phyloP scores from a whole-genome alignment of 306 rosid genomes.

The Sesbania bispinosa region DNA sequence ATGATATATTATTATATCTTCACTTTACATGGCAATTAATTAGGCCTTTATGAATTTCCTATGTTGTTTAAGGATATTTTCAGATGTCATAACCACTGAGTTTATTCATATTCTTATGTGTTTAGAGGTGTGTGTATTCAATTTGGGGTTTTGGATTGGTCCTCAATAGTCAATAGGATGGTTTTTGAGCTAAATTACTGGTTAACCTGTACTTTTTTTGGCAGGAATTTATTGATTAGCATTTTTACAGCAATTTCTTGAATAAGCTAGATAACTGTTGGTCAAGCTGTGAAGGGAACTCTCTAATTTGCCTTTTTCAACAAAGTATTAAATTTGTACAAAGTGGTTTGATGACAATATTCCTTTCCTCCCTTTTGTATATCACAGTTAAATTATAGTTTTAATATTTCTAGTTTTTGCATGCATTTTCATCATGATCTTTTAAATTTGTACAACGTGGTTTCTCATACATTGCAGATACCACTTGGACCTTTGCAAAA shows the following conservation, averaged over 20 bases:
- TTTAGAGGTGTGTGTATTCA: not conserved
- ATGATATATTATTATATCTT: not conserved
- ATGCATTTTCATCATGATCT: conserved; percentile 10
- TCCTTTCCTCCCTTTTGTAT: not conserved
- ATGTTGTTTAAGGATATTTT: not conserved
- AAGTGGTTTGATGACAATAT: not conserved
- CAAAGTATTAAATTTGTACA: not conserved
- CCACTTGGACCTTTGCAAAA: conserved; percentile 93
- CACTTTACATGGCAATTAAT: not conserved
- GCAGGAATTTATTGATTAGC: conserved; percentile 7
- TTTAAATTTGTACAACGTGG: not conserved
- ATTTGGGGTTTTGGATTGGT: not conserved
- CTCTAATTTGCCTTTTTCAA: not conserved
- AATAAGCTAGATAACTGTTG: not conserved
- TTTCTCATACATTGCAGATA: conserved; percentile 53
- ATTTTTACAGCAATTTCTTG: not conserved
- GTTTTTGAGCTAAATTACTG: not conserved
- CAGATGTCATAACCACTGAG: not conserved
- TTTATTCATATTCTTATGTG: not conserved
- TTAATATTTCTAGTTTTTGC: not conserved
- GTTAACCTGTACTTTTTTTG: not conserved
- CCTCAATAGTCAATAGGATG: not conserved
- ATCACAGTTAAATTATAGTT: not conserved
- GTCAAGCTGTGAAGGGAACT: conserved; percentile 14
- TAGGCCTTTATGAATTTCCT: not conserved